Evolutionary conservation across 805 yeast genomes (phyloP).

Genomic region (Wickerhamiella alocasiicola): DNA sequence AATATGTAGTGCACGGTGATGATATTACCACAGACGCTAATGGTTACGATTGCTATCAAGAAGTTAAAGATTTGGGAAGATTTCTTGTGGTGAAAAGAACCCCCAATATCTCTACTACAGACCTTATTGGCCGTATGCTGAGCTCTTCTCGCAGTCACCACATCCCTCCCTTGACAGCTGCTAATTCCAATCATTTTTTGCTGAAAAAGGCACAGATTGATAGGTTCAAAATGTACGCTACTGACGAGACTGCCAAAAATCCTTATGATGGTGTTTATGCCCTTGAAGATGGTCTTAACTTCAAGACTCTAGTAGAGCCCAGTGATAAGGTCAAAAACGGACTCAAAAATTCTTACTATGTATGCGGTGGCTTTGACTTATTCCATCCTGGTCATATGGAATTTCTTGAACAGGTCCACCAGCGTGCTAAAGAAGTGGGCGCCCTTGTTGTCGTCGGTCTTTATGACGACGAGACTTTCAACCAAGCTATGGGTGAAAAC

Average conservation of each 20-base stretch:
- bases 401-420: slow-evolving; percentile 41
- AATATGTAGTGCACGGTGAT: slow-evolving; percentile 96
- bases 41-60: slow-evolving; percentile 86
- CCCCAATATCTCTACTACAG: slow-evolving; percentile 89
- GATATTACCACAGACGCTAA: slow-evolving; percentile 94
- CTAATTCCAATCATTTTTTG: slow-evolving; percentile 13
- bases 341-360: slow-evolving; percentile 33
- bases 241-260: slow-evolving; percentile 16
- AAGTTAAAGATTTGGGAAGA: slow-evolving; percentile 71
- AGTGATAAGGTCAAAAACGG: slow-evolving; percentile 7
- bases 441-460: slow-evolving; percentile 56
- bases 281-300: slow-evolving; percentile 1
- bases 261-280: slow-evolving; percentile 21
- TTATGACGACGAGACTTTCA: slow-evolving; percentile 46
- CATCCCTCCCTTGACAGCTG: slow-evolving; percentile 27
- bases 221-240: slow-evolving; percentile 19
- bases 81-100: slow-evolving; percentile 89
- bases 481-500: slow-evolving; percentile 44
- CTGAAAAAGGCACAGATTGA: slow-evolving; percentile 11
- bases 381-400: slow-evolving; percentile 90
- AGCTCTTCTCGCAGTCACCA: slow-evolving; percentile 49
- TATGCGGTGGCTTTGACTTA: slow-evolving; percentile 81
- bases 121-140: slow-evolving; percentile 81
- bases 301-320: slow-evolving; percentile 14
- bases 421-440: slow-evolving; percentile 28